These are phyloP conservation scores for Silene vulgaris DNA, from an alignment of 179 eudicot genomes.

Conservation along the genomic window DNA sequence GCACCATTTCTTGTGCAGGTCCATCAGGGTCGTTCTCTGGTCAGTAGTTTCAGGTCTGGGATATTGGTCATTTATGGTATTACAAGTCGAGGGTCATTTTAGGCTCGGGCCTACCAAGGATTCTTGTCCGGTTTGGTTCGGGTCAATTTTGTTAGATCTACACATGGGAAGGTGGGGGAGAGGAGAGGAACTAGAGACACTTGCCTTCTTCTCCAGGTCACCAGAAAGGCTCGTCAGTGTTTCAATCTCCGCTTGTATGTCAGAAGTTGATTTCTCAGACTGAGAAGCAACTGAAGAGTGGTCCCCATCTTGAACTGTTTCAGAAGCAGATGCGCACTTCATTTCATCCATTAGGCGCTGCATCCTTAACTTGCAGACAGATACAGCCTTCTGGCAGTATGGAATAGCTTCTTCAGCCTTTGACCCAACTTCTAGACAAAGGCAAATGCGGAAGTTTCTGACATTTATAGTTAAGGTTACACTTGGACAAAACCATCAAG, in stretches of 20 bases:
- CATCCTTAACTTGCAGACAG: constrained; percentile 71
- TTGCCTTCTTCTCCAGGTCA: constrained; percentile 91
- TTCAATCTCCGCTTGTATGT: constrained; percentile 64
- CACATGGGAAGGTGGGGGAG: neutral
- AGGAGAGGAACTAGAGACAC: constrained; percentile 13
- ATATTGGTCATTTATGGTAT: neutral
- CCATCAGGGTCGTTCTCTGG: no score
- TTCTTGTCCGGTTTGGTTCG: neutral
- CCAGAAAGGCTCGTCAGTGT: constrained; percentile 50
- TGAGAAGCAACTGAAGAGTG: constrained; percentile 37
- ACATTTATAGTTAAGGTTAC: constrained; percentile 41
- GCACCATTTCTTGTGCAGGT: no score
- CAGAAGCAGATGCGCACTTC: constrained; percentile 36
- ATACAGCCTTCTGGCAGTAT: constrained; percentile 78
- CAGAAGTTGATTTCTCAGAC: constrained; percentile 36
- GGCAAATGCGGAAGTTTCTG: constrained; percentile 84
- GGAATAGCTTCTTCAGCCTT: constrained; percentile 82
- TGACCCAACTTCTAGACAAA: constrained; percentile 77
- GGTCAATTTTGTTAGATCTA: neutral
- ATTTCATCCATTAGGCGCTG: constrained; percentile 58
- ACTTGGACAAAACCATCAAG: neutral
- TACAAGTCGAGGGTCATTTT: neutral
- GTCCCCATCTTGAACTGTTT: constrained; percentile 27
- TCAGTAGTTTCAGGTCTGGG: neutral
- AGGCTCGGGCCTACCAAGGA: neutral